Evolutionary conservation across 257 asterid genomes (phyloP).

Genomic region (Nemophila menziesii): DNA sequence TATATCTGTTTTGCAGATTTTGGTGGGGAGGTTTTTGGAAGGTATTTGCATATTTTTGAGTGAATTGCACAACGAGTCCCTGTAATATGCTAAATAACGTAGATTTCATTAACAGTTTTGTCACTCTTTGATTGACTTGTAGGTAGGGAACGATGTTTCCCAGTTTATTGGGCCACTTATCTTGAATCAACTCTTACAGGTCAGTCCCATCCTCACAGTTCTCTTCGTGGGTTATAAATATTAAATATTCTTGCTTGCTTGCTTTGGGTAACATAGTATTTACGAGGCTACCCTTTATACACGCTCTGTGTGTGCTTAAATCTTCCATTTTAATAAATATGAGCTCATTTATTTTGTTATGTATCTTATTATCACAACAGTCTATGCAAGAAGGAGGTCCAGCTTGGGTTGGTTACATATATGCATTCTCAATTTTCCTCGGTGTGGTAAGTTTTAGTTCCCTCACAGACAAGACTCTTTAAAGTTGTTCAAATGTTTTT

Average conservation of each 20-base stretch:
- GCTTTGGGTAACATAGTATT: background rate
- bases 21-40: conserved; percentile 99
- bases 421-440: conserved; percentile 72
- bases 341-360: conserved; percentile 1
- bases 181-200: conserved; percentile 70
- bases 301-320: no score
- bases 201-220: conserved; percentile 18
- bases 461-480: background rate
- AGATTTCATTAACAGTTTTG: conserved; percentile 7
- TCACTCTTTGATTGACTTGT: conserved; percentile 26
- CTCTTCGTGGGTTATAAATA: background rate
- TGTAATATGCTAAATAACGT: background rate
- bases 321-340: no score
- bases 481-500: background rate
- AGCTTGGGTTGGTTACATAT: conserved; percentile 94
- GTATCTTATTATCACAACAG: conserved; percentile 28
- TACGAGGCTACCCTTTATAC: background rate
- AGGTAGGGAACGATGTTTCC: conserved; percentile 74
- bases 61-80: background rate
- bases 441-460: conserved; percentile 69
- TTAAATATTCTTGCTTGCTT: background rate
- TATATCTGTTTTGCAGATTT: conserved; percentile 43
- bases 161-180: conserved; percentile 89
- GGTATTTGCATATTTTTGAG: conserved; percentile 26
- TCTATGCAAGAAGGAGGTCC: conserved; percentile 97